phyloP scores from a whole-genome alignment of 805 yeast species.

The Starmerella gropengiesseri region DNA sequence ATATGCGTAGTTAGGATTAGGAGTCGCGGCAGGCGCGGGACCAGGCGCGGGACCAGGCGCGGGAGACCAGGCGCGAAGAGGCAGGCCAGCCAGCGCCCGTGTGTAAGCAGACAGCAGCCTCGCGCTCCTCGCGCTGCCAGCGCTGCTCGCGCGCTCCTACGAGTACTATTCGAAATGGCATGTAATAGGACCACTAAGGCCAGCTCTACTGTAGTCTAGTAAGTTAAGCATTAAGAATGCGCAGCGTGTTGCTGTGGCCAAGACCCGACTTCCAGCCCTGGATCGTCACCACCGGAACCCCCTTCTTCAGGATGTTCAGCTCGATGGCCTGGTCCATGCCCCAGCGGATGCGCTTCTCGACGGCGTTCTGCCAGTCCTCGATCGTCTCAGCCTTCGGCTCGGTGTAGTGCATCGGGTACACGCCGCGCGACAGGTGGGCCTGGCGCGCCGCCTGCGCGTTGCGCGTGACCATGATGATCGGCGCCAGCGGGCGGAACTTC shows the following conservation, averaged over 20 bases:
- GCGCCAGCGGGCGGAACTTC: conserved; percentile 95
- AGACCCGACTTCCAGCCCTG: conserved; percentile 99
- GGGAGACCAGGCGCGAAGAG: no score
- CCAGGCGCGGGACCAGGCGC: no score
- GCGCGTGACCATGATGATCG: conserved; percentile 97
- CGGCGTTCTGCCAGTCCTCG: conserved; percentile 91
- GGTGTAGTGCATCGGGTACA: conserved; percentile 85
- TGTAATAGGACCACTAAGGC: no score
- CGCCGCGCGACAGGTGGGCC: conserved; percentile 96
- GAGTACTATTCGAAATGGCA: no score
- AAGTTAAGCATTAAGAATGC: conserved; percentile 41
- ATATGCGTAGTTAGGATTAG: no score
- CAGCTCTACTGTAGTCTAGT: no score
- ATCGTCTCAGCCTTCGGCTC: conserved; percentile 40
- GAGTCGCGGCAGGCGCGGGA: no score
- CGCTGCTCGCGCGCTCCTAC: no score
- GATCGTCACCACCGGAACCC: conserved; percentile 84
- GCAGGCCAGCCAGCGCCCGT: no score
- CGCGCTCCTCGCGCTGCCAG: no score
- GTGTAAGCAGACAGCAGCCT: no score
- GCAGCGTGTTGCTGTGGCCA: conserved; percentile 98
- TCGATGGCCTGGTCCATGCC: conserved; percentile 83
- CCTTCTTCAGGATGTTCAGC: conserved; percentile 73
- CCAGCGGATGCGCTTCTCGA: conserved; percentile 85
- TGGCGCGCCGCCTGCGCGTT: conserved; percentile 86